Percentiles rank a stretch among this genome's conserved stretches.
Conservation (phyloP, 805 yeast genomes). For the Komagataella kurtzmanii region DNA sequence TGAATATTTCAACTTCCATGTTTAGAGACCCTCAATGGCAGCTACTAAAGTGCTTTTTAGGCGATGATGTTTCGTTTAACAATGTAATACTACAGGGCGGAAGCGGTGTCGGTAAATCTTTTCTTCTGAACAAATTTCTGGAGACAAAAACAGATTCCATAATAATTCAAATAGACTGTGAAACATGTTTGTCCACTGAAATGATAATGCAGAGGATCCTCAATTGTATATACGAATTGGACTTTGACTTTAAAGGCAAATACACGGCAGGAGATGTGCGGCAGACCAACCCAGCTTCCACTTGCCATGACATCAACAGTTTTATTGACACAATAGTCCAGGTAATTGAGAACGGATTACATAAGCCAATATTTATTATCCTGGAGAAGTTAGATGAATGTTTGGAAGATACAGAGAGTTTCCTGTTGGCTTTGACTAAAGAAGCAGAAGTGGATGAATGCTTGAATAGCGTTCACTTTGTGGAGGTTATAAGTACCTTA, state of each 20-base stretch:
- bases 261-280: slow-evolving; percentile 14
- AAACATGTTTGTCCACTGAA: slow-evolving; percentile 26
- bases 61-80: not conserved
- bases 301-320: slow-evolving; percentile 27
- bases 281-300: slow-evolving; percentile 15
- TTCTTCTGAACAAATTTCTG: slow-evolving; percentile 20
- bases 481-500: not conserved
- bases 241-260: not conserved
- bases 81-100: not conserved
- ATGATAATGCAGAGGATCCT: slow-evolving; percentile 27
- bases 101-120: slow-evolving; percentile 26
- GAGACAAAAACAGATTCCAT: slow-evolving; percentile 5
- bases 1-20: not conserved
- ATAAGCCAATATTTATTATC: not conserved
- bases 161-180: slow-evolving; percentile 25
- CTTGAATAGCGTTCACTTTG: not conserved
- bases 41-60: not conserved
- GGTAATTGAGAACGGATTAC: slow-evolving; percentile 8
- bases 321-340: slow-evolving; percentile 27
- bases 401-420: not conserved
- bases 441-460: not conserved
- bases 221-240: slow-evolving; percentile 7
- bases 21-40: not conserved
- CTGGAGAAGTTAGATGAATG: not conserved
- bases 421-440: not conserved